phyloP scores from a whole-genome alignment of 2,329 filamentous ascomycete genomes.

The Penicillium sp. region DNA sequence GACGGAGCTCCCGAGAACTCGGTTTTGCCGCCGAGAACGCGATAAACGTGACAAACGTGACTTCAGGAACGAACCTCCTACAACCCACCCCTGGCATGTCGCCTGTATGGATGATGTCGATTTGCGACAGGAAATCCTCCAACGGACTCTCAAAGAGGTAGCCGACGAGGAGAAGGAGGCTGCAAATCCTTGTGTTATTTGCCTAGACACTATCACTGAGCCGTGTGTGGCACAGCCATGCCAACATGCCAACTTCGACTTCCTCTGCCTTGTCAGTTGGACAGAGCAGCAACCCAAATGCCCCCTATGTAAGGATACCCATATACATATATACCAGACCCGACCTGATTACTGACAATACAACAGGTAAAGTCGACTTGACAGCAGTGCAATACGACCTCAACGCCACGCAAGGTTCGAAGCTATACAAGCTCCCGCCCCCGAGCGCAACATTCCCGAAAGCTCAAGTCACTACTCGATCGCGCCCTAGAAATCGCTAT shows the following conservation, averaged over 20 bases:
- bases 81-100: constrained; percentile 32
- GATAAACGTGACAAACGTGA: constrained; percentile 7
- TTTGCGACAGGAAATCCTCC: constrained; percentile 45
- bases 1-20: constrained; percentile 1
- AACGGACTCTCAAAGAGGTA: constrained; percentile 48
- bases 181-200: constrained; percentile 74
- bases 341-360: background rate
- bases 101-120: constrained; percentile 36
- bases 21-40: constrained; percentile 19
- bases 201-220: constrained; percentile 73
- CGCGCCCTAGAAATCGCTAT: constrained; percentile 9
- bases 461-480: constrained; percentile 3
- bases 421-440: constrained; percentile 57
- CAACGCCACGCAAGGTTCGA: constrained; percentile 52
- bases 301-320: constrained; percentile 67
- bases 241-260: constrained; percentile 79
- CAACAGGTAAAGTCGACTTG: constrained; percentile 53
- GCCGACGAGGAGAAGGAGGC: constrained; percentile 34
- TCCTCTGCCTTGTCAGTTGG: constrained; percentile 80
- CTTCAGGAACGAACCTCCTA: background rate
- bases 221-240: constrained; percentile 72
- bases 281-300: constrained; percentile 70
- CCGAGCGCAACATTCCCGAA: constrained; percentile 17
- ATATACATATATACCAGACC: background rate
- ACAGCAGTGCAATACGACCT: constrained; percentile 66